A percentile compares a stretch with the other conserved stretches of the same genome.
Evolutionary conservation across 2,329 filamentous ascomycete genomes (phyloP).

Genomic region (Diaporthe vexans): DNA sequence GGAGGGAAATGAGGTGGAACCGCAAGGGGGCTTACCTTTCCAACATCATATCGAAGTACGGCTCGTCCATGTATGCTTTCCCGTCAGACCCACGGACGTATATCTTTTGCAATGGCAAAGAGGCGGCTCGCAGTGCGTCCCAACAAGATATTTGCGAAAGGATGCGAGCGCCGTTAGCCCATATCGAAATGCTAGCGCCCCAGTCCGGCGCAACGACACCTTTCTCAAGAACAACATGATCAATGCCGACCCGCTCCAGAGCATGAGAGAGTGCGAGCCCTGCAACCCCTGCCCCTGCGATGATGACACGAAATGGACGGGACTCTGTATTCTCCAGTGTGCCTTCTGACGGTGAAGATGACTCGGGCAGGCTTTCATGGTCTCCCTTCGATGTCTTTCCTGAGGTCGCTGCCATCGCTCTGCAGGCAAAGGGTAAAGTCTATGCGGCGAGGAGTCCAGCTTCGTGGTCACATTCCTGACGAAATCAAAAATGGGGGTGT

Average conservation of each 20-base stretch:
- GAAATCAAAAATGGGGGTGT: no score
- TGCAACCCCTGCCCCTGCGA: background rate
- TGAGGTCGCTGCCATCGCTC: no score
- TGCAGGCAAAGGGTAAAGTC: no score
- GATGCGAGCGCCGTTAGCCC: background rate
- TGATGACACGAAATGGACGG: slow-evolving; percentile 3
- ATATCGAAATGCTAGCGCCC: background rate
- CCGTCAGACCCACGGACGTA: background rate
- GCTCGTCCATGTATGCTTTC: background rate
- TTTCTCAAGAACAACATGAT: slow-evolving; percentile 7
- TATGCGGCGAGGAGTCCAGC: no score
- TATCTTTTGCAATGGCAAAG: background rate
- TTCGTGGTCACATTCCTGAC: no score
- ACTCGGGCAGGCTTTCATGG: no score
- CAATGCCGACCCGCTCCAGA: background rate
- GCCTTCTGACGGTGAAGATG: no score
- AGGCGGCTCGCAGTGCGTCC: background rate
- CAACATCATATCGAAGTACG: slow-evolving; percentile 8
- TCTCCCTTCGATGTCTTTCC: no score
- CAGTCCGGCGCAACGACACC: slow-evolving; percentile 5
- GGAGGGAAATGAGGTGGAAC: background rate
- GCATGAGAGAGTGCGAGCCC: background rate
- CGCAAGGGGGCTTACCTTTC: background rate
- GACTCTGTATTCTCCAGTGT: no score
- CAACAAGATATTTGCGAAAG: background rate